These are phyloP conservation scores for Pichia cactophila DNA, from an alignment of 1,139 yeast species.

Conservation along the genomic window DNA sequence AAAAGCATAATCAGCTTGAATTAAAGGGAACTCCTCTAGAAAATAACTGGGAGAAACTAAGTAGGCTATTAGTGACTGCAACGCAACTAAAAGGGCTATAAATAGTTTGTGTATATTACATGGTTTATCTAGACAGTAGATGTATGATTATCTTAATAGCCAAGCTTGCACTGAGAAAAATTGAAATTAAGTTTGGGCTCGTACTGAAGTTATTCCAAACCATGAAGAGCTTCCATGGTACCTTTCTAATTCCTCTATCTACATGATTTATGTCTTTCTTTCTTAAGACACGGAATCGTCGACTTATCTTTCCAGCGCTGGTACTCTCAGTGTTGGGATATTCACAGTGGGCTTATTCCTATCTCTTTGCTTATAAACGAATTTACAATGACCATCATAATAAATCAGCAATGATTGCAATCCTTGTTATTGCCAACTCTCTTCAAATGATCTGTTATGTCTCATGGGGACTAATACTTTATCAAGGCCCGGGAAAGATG, in stretches of 20 bases:
- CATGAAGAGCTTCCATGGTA: too few species aligned
- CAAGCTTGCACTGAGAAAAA: too few species aligned
- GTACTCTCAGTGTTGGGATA: conserved; percentile 24
- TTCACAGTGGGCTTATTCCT: conserved; percentile 26
- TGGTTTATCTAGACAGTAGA: neutral
- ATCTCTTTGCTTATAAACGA: conserved; percentile 27
- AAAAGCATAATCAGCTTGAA: conserved; percentile 24
- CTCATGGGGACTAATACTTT: conserved; percentile 22
- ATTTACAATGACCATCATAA: conserved; percentile 17
- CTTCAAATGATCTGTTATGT: conserved; percentile 11
- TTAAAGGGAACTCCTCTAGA: conserved; percentile 31
- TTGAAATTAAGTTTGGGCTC: too few species aligned
- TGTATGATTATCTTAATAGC: neutral
- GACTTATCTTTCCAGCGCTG: conserved; percentile 15
- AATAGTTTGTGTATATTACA: neutral
- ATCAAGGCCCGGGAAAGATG: conserved; percentile 27
- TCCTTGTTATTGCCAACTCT: conserved; percentile 26
- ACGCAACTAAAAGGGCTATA: conserved; percentile 26
- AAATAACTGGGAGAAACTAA: conserved; percentile 15
- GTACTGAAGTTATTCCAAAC: too few species aligned
- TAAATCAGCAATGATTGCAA: conserved; percentile 25
- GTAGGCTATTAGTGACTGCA: conserved; percentile 19
- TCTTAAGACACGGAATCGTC: neutral
- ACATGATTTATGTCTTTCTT: neutral
- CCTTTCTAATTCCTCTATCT: neutral